Percentiles rank a stretch among this genome's conserved stretches.
phyloP scores from a whole-genome alignment of 169 alveolate genomes.

The Plasmodium vinckei region DNA sequence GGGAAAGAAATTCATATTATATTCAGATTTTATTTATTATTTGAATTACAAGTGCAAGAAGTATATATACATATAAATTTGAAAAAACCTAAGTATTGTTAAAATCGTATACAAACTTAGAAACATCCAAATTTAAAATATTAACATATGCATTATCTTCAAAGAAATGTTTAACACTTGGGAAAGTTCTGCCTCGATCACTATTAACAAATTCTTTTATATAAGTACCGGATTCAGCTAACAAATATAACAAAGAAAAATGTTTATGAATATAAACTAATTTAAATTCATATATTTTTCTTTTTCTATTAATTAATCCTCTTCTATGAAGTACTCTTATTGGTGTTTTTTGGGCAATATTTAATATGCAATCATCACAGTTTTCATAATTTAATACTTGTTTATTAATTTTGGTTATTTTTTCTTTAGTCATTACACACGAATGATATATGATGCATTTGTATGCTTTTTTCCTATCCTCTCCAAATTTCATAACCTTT shows the following conservation, averaged over 20 bases:
- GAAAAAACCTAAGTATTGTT: neutral
- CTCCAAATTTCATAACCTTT: constrained; percentile 73
- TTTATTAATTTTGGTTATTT: constrained; percentile 45
- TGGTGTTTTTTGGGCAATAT: constrained; percentile 89
- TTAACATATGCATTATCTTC: constrained; percentile 58
- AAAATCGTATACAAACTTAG: constrained; percentile 37
- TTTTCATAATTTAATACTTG: constrained; percentile 65
- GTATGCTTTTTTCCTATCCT: constrained; percentile 76
- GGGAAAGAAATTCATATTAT: too few relatives aligned
- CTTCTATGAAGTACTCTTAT: constrained; percentile 93
- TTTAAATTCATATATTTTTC: constrained; percentile 82
- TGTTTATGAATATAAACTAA: constrained; percentile 86
- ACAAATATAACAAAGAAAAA: constrained; percentile 86
- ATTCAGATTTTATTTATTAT: too few relatives aligned
- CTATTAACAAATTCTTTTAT: constrained; percentile 94
- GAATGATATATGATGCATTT: constrained; percentile 74
- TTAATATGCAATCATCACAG: constrained; percentile 18
- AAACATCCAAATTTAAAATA: constrained; percentile 70
- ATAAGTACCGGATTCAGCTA: constrained; percentile 92
- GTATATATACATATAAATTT: neutral
- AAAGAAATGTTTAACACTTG: constrained; percentile 87
- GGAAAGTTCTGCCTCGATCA: constrained; percentile 92
- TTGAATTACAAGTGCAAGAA: neutral
- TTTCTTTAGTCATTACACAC: constrained; percentile 53
- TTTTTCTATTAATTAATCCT: constrained; percentile 84